Evolutionary conservation across 805 yeast genomes (phyloP), one percentile per base, ranked within the genome.

Genomic region (Myxozyma monticola): DNA sequence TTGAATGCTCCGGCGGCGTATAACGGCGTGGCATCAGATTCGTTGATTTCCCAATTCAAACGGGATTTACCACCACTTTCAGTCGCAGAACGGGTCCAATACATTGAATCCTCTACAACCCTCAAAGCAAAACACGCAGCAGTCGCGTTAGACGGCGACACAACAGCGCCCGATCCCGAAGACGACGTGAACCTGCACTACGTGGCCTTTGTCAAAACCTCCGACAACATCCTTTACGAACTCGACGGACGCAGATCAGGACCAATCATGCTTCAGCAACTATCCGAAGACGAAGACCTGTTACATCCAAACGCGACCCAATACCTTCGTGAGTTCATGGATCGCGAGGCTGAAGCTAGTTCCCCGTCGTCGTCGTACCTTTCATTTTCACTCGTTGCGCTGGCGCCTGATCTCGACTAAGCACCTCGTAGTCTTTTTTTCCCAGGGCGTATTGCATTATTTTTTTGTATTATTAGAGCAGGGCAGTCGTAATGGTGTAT

Each of bases 241-340:
- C 74, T 91, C 30, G 99, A 91, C 64, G 99, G 99, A 1, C 76
- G 98, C 57, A 75, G 95, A 57, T 68, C 68, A 30, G 93, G 96
- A 0, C 88, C 96, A 0, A 73, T 83, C 30, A 80, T 77, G 51
- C 69, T 88, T 35, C 89, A 82, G 4, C 45, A 59, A 3, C 60
- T 67, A 6, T 48, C 53, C 1, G 65, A 61, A 1, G 71, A 68
- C 2, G 83, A 83, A 59, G 73, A 86, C 29, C 53, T 86, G n/a
- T 72, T 74, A 25, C 81, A 81, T 36, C 68, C 73, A 1, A 62
- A 67, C 7, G 71, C 90, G 5, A 61, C 71, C 9, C 68, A 73
- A 3, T 78, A 84, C 59, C 80, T 91, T 39, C 78, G 80, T 55
- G 76, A 77, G 59, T 90, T 87, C 65, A 78, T 89, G 73, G 74